Evolutionary conservation across 768 basidiomycete species (phyloP).

Genomic region (Naganishia friedmannii): DNA sequence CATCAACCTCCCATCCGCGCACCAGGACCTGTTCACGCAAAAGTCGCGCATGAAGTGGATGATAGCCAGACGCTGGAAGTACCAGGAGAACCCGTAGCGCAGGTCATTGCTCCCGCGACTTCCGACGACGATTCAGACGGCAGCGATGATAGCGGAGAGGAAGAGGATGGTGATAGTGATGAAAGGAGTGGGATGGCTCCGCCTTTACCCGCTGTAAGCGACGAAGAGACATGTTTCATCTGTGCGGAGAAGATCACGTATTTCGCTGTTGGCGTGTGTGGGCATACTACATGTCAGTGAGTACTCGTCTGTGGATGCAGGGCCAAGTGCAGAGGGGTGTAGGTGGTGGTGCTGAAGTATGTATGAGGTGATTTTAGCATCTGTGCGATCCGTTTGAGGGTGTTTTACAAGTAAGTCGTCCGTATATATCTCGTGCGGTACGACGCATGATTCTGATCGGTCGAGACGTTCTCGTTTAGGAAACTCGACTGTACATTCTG

Average conservation of each 20-base stretch:
- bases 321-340: too few species aligned
- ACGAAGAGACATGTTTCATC: conserved; percentile 68
- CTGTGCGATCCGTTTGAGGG: conserved; percentile 79
- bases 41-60: conserved; percentile 5
- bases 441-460: neutral
- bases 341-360: neutral
- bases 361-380: conserved; percentile 53
- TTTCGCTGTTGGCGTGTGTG: conserved; percentile 81
- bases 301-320: conserved; percentile 17
- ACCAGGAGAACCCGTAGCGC: conserved; percentile 10
- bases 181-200: conserved; percentile 28
- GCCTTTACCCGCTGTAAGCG: conserved; percentile 27
- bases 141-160: neutral
- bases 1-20: neutral
- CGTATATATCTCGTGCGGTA: too few species aligned
- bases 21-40: conserved; percentile 5
- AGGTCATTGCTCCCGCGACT: conserved; percentile 8
- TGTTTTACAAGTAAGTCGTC: conserved; percentile 69
- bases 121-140: neutral
- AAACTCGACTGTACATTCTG: conserved; percentile 92
- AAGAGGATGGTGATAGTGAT: neutral
- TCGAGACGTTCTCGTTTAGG: conserved; percentile 36
- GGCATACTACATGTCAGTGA: conserved; percentile 85
- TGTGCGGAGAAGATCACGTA: conserved; percentile 92
- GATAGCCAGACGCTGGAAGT: conserved; percentile 4